Conservation (phyloP, 2,329 filamentous ascomycete species). For the Zymoseptoria crescenta region DNA sequence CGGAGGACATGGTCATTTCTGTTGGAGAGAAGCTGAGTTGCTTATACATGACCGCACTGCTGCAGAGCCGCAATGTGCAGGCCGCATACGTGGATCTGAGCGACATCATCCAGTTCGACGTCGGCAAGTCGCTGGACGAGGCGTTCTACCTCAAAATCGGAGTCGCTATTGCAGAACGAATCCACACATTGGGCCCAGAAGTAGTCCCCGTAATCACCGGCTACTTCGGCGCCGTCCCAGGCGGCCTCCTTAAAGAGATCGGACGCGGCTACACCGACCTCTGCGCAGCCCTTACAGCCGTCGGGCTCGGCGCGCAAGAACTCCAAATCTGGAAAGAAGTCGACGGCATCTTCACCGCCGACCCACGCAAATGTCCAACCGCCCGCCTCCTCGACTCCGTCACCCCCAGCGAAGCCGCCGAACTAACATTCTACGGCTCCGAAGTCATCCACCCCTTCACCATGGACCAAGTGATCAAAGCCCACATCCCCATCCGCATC, state of each 20-base stretch:
- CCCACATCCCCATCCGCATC: constrained; percentile 77
- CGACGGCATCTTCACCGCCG: constrained; percentile 83
- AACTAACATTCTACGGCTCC: constrained; percentile 67
- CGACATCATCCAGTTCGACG: constrained; percentile 62
- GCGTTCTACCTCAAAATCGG: constrained; percentile 41
- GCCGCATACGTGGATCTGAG: constrained; percentile 87
- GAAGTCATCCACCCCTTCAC: constrained; percentile 98
- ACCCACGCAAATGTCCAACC: constrained; percentile 83
- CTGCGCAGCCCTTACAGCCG: constrained; percentile 83
- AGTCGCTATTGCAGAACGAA: constrained; percentile 34
- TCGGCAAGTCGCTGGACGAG: constrained; percentile 37
- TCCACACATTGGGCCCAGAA: constrained; percentile 37
- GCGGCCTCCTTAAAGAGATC: constrained; percentile 82
- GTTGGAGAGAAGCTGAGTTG: constrained; percentile 96
- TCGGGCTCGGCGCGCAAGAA: constrained; percentile 78
- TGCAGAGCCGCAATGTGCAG: constrained; percentile 72
- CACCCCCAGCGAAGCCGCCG: constrained; percentile 88
- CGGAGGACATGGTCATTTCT: constrained; percentile 70
- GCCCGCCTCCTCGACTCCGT: constrained; percentile 83
- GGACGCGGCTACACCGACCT: constrained; percentile 95
- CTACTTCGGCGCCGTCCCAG: constrained; percentile 90
- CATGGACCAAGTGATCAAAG: constrained; percentile 82
- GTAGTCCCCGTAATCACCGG: constrained; percentile 58
- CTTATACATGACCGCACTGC: constrained; percentile 75
- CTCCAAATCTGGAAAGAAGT: constrained; percentile 99